Percentiles rank a stretch among this genome's conserved stretches.
phyloP scores from a whole-genome alignment of 768 basidiomycete species.

The Trametopsis cervina region DNA sequence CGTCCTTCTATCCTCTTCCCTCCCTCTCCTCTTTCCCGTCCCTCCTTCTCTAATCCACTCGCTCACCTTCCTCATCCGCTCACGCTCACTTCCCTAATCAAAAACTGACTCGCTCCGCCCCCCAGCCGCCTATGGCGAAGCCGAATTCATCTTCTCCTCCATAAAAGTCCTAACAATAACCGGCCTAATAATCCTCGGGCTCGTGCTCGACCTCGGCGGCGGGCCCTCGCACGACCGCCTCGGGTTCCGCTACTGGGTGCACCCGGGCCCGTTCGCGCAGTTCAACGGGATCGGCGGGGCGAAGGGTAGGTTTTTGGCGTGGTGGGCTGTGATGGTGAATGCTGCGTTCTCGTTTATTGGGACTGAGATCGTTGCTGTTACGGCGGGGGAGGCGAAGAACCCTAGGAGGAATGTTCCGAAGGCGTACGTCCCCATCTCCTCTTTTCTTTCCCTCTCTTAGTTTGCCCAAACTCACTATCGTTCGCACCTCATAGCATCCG shows the following conservation, averaged over 20 bases:
- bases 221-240: conserved; percentile 46
- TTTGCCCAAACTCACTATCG: not conserved
- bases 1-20: no score
- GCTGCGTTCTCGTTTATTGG: conserved; percentile 58
- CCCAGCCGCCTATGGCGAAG: conserved; percentile 40
- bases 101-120: no score
- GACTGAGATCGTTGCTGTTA: conserved; percentile 43
- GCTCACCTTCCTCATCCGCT: no score
- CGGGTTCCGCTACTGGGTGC: conserved; percentile 41
- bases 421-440: conserved; percentile 20
- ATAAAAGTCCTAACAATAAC: conserved; percentile 46
- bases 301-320: conserved; percentile 44
- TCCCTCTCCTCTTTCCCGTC: no score
- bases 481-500: conserved; percentile 18
- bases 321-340: conserved; percentile 47
- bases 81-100: no score
- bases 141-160: conserved; percentile 45
- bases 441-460: not conserved
- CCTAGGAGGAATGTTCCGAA: conserved; percentile 38
- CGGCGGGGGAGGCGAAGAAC: conserved; percentile 45
- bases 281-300: conserved; percentile 32
- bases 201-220: conserved; percentile 53
- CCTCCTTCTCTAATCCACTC: no score
- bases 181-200: conserved; percentile 39
- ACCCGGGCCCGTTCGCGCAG: conserved; percentile 54